Evolutionary conservation across 352 stramenopile genomes (phyloP).

Genomic region (Aphanomyces stellatus): DNA sequence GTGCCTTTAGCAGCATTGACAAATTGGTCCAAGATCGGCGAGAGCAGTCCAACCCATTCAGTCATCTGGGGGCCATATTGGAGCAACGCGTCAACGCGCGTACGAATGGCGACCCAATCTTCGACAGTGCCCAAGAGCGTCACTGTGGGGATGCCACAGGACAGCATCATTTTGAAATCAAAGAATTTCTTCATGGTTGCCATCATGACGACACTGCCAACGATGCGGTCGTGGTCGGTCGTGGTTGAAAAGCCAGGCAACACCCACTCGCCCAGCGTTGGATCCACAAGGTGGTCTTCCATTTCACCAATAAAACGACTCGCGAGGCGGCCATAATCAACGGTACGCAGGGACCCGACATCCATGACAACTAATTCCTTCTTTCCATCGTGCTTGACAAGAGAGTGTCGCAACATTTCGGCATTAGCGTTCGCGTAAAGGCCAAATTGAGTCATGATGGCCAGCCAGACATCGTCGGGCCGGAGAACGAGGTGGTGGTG

Average conservation of each 20-base stretch:
- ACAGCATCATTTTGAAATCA: background rate
- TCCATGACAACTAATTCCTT: background rate
- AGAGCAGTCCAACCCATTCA: background rate
- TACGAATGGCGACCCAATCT: conserved; percentile 2
- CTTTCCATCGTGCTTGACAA: background rate
- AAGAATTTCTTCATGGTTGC: conserved; percentile 13
- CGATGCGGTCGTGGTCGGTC: conserved; percentile 4
- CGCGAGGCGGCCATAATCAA: background rate
- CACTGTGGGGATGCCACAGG: background rate
- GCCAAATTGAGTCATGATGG: conserved; percentile 10
- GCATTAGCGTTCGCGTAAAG: background rate
- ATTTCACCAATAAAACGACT: background rate
- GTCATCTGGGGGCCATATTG: background rate
- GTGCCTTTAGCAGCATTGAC: background rate
- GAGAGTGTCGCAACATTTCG: background rate
- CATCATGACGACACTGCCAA: conserved; percentile 17
- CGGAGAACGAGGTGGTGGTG: conserved; percentile 12
- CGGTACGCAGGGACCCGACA: background rate
- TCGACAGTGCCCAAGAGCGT: background rate
- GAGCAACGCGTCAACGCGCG: background rate
- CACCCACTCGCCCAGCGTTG: background rate
- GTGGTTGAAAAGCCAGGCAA: background rate
- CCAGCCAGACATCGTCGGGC: conserved; percentile 13
- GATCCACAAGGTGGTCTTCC: background rate
- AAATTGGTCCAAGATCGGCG: conserved; percentile 6